A percentile compares a stretch with the other conserved stretches of the same genome.
Evolutionary conservation across 2,329 filamentous ascomycete species (phyloP).

Genomic region (Beauveria rudraprayagi): DNA sequence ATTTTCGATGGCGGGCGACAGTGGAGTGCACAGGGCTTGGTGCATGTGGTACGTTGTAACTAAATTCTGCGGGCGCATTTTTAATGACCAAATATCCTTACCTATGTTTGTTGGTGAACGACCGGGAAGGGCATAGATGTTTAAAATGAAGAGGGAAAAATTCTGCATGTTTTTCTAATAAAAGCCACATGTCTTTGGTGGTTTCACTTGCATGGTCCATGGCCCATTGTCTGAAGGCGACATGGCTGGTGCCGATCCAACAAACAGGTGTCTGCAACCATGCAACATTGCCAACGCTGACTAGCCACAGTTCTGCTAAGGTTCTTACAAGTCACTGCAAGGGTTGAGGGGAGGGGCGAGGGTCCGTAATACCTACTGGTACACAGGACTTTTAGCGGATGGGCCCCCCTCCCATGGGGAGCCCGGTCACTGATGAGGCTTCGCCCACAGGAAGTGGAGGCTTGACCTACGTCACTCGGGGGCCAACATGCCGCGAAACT

Average conservation of each 20-base stretch:
- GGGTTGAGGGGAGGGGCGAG: too few relatives aligned
- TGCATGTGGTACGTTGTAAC: background rate
- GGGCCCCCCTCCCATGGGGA: background rate
- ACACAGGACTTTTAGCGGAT: background rate
- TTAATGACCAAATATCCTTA: too few relatives aligned
- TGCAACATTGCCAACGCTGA: too few relatives aligned
- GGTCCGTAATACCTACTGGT: too few relatives aligned
- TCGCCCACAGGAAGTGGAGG: background rate
- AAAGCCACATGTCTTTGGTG: background rate
- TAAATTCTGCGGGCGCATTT: background rate
- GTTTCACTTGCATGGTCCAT: background rate
- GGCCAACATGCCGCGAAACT: background rate
- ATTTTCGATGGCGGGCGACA: background rate
- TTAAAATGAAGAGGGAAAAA: background rate
- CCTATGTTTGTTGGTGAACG: background rate
- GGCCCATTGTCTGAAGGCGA: background rate
- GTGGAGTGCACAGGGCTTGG: background rate
- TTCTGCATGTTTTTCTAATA: background rate
- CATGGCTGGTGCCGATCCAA: background rate
- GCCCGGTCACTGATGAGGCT: background rate
- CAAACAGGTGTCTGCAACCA: background rate
- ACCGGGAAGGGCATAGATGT: background rate
- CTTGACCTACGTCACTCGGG: constrained; percentile 5
- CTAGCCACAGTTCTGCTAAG: too few relatives aligned
- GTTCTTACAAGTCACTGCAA: too few relatives aligned